These are phyloP conservation scores for Fusarium neocosmosporiellum DNA, from an alignment of 2,329 filamentous ascomycete genomes.

Conservation along the genomic window DNA sequence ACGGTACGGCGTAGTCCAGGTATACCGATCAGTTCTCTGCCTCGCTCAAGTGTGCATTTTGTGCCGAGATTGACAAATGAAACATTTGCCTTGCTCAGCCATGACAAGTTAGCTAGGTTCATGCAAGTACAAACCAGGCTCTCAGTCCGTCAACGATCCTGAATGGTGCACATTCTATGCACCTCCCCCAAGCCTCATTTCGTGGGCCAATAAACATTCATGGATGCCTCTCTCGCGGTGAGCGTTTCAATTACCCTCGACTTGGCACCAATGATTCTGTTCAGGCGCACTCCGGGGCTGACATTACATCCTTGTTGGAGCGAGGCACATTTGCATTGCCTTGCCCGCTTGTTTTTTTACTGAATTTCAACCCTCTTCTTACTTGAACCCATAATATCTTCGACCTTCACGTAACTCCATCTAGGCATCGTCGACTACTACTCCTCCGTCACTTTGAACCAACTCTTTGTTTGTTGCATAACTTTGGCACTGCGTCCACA, in stretches of 20 bases:
- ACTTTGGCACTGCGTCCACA: background rate
- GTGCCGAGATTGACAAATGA: background rate
- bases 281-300: background rate
- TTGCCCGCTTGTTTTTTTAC: background rate
- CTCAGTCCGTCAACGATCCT: background rate
- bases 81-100: background rate
- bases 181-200: background rate
- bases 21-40: too few relatives aligned
- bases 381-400: background rate
- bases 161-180: background rate
- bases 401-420: background rate
- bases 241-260: background rate
- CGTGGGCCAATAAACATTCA: background rate
- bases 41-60: background rate
- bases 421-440: background rate
- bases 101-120: background rate
- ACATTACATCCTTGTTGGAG: background rate
- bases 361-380: background rate
- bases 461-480: background rate
- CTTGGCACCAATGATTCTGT: background rate
- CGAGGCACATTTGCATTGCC: background rate
- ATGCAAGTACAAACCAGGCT: background rate
- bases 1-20: too few relatives aligned
- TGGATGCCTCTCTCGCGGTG: background rate
- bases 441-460: background rate